Conservation (phyloP, 1,139 yeast species). For the Hyphopichia burtonii region DNA sequence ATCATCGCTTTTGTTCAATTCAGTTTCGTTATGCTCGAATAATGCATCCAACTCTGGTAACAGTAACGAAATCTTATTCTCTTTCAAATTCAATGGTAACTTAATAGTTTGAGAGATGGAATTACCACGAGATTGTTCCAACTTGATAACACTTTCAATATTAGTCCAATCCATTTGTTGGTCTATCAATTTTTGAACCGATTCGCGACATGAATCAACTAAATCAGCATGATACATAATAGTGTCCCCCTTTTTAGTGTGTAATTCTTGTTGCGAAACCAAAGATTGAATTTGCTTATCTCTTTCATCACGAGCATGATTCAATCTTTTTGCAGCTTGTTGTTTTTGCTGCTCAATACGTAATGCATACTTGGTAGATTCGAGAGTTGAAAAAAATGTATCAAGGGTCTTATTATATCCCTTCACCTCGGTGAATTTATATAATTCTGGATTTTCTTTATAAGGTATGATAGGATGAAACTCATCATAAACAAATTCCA, state of each 20-base stretch:
- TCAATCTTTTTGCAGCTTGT: constrained; percentile 70
- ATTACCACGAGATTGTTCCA: constrained; percentile 70
- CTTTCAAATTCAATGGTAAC: constrained; percentile 68
- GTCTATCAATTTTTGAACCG: constrained; percentile 64
- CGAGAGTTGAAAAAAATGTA: constrained; percentile 78
- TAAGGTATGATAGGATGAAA: constrained; percentile 82
- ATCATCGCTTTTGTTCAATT: constrained; percentile 26
- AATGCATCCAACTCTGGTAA: constrained; percentile 48
- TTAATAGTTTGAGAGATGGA: constrained; percentile 60
- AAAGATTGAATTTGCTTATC: constrained; percentile 68
- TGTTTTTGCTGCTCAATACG: constrained; percentile 75
- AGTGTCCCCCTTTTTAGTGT: constrained; percentile 69
- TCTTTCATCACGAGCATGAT: constrained; percentile 74
- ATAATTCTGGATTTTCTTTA: constrained; percentile 31
- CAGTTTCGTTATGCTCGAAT: constrained; percentile 16
- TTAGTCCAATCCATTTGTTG: constrained; percentile 96
- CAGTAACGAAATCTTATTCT: constrained; percentile 62
- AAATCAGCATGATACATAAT: constrained; percentile 67
- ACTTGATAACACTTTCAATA: constrained; percentile 70
- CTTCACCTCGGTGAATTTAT: constrained; percentile 34
- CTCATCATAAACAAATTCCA: constrained; percentile 67
- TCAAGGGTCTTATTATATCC: constrained; percentile 86
- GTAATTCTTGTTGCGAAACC: constrained; percentile 60
- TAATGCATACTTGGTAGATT: constrained; percentile 73
- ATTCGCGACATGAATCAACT: constrained; percentile 70